Evolutionary conservation across 2,329 filamentous ascomycete species (phyloP).

Genomic region (Fusarium robinianum): DNA sequence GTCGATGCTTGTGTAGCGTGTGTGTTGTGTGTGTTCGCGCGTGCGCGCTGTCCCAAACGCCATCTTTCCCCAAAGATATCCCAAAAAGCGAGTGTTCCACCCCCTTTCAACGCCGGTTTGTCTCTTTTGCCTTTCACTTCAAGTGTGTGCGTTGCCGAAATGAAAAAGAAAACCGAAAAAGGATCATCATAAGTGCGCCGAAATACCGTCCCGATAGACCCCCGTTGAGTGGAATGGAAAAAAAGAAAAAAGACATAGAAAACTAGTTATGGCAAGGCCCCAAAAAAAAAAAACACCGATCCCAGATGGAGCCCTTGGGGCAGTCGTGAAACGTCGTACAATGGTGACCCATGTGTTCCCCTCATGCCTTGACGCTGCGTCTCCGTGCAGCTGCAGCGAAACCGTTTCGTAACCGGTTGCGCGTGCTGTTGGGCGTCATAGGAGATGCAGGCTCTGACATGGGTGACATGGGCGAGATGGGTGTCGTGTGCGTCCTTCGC

Average conservation of each 20-base stretch:
- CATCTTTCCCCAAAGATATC: constrained; percentile 19
- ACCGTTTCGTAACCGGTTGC: constrained; percentile 32
- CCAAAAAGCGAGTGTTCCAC: constrained; percentile 26
- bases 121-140: constrained; percentile 29
- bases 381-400: constrained; percentile 40
- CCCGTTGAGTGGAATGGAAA: constrained; percentile 24
- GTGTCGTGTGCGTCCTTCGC: constrained; percentile 42
- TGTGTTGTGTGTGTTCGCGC: constrained; percentile 21
- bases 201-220: constrained; percentile 16
- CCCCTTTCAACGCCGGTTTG: constrained; percentile 26
- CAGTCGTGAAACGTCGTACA: constrained; percentile 33
- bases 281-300: constrained; percentile 10
- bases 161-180: constrained; percentile 3
- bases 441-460: constrained; percentile 35
- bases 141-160: constrained; percentile 17
- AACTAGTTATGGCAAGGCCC: constrained; percentile 15
- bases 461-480: constrained; percentile 37
- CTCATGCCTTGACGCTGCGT: constrained; percentile 47
- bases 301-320: constrained; percentile 20
- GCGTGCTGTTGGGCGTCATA: constrained; percentile 35
- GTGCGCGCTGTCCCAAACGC: constrained; percentile 26
- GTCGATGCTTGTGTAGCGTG: constrained; percentile 28
- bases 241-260: constrained; percentile 23
- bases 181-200: constrained; percentile 21
- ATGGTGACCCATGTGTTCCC: constrained; percentile 15